A percentile compares a stretch with the other conserved stretches of the same genome.
Evolutionary conservation across 1,284 basidiomycete genomes (phyloP).

Genomic region (Gastroboletus turbinatus): DNA sequence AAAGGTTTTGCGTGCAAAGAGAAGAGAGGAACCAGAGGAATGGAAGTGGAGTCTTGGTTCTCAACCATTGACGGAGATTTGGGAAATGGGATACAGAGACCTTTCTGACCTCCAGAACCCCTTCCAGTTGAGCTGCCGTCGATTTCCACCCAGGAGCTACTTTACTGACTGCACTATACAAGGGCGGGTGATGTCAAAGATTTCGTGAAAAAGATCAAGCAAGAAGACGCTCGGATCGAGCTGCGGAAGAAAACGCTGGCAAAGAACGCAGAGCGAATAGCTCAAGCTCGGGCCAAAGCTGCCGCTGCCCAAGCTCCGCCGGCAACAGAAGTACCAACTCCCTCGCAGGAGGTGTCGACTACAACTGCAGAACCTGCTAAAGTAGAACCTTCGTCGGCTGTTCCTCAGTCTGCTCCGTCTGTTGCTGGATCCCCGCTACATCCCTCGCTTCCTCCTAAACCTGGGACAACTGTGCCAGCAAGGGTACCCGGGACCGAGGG

Average conservation of each 20-base stretch:
- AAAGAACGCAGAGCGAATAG: slow-evolving; percentile 45
- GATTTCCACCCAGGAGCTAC: neutral
- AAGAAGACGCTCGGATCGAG: slow-evolving; percentile 61
- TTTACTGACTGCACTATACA: slow-evolving; percentile 4
- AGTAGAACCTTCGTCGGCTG: slow-evolving; percentile 11
- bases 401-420: slow-evolving; percentile 6
- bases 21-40: slow-evolving; percentile 53
- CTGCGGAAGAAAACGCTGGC: slow-evolving; percentile 57
- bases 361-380: slow-evolving; percentile 26
- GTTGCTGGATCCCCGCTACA: slow-evolving; percentile 50
- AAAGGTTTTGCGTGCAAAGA: slow-evolving; percentile 44
- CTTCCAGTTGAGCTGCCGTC: slow-evolving; percentile 53
- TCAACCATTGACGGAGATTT: slow-evolving; percentile 70
- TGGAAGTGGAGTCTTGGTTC: slow-evolving; percentile 66
- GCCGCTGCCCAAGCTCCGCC: slow-evolving; percentile 24
- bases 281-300: slow-evolving; percentile 45
- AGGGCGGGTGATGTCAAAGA: slow-evolving; percentile 72
- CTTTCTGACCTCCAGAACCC: slow-evolving; percentile 59
- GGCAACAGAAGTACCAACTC: slow-evolving; percentile 20
- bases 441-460: slow-evolving; percentile 61
- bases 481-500: slow-evolving; percentile 33
- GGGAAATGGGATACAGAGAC: slow-evolving; percentile 74
- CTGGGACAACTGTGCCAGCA: slow-evolving; percentile 37
- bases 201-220: slow-evolving; percentile 67
- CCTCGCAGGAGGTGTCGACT: slow-evolving; percentile 23